phyloP scores from a whole-genome alignment of 1,284 basidiomycete species.

The Cystobasidium slooffiae region DNA sequence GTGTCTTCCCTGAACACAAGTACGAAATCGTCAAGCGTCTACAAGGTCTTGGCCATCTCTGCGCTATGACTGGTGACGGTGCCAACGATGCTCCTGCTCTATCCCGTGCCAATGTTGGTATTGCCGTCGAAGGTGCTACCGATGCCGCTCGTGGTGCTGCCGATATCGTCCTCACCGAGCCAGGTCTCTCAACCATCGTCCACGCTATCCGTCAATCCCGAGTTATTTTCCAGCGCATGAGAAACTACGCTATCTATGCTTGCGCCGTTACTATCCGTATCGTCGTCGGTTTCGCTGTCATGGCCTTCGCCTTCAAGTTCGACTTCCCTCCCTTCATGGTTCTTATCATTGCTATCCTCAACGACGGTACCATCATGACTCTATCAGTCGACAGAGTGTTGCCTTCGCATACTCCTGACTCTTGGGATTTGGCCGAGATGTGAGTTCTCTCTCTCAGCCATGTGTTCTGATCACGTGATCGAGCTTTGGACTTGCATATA shows the following conservation, averaged over 20 bases:
- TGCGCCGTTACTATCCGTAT: constrained; percentile 97
- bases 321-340: constrained; percentile 99
- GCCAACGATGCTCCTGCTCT: constrained; percentile 94
- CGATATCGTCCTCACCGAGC: constrained; percentile 92
- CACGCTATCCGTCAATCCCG: constrained; percentile 94
- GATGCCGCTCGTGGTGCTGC: constrained; percentile 94
- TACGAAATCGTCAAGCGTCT: constrained; percentile 90
- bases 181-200: constrained; percentile 94
- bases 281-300: constrained; percentile 93
- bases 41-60: constrained; percentile 70
- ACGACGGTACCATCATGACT: constrained; percentile 99
- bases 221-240: constrained; percentile 96
- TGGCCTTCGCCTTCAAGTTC: constrained; percentile 93
- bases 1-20: constrained; percentile 92
- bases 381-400: constrained; percentile 89
- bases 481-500: background rate
- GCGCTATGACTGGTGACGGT: constrained; percentile 82
- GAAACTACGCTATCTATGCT: constrained; percentile 86
- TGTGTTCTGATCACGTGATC: no score
- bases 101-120: constrained; percentile 93
- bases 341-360: constrained; percentile 92
- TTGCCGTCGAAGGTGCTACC: constrained; percentile 94
- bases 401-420: constrained; percentile 81
- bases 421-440: constrained; percentile 95
- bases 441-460: background rate